phyloP scores from a whole-genome alignment of 805 yeast genomes.

The Candida vaughaniae region DNA sequence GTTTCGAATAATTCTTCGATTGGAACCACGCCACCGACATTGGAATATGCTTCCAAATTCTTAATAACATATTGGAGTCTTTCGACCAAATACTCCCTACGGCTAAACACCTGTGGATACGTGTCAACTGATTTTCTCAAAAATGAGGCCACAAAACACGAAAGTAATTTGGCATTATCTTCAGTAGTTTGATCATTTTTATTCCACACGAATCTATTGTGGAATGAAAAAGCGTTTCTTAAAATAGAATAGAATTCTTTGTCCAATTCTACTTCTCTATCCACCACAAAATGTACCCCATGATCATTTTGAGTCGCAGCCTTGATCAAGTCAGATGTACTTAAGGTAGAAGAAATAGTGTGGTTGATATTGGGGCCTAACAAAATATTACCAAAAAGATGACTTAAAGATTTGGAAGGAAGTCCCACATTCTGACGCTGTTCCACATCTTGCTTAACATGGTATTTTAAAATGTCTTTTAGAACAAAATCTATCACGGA shows the following conservation, averaged over 20 bases:
- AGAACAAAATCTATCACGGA: constrained; percentile 17
- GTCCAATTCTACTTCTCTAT: constrained; percentile 17
- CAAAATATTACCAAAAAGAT: constrained; percentile 16
- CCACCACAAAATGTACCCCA: neutral
- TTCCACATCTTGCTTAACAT: constrained; percentile 14
- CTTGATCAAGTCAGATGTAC: constrained; percentile 13
- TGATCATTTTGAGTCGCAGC: neutral
- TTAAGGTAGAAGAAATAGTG: constrained; percentile 11
- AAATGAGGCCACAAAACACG: constrained; percentile 12
- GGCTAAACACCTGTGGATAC: constrained; percentile 6
- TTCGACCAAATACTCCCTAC: constrained; percentile 10
- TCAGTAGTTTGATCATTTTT: neutral
- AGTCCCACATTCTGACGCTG: constrained; percentile 12
- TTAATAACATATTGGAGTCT: constrained; percentile 12
- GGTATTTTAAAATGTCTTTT: constrained; percentile 15
- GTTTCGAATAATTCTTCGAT: constrained; percentile 10
- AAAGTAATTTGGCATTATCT: constrained; percentile 5
- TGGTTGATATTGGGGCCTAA: constrained; percentile 20
- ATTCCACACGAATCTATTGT: constrained; percentile 1
- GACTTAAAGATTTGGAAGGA: constrained; percentile 12
- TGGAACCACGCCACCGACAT: constrained; percentile 4
- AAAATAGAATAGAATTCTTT: constrained; percentile 18
- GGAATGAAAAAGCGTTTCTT: constrained; percentile 11
- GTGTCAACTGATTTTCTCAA: constrained; percentile 5
- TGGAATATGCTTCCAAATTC: constrained; percentile 10